These are phyloP conservation scores for Jacaranda copaia DNA, from an alignment of 257 asterid genomes.

Conservation along the genomic window DNA sequence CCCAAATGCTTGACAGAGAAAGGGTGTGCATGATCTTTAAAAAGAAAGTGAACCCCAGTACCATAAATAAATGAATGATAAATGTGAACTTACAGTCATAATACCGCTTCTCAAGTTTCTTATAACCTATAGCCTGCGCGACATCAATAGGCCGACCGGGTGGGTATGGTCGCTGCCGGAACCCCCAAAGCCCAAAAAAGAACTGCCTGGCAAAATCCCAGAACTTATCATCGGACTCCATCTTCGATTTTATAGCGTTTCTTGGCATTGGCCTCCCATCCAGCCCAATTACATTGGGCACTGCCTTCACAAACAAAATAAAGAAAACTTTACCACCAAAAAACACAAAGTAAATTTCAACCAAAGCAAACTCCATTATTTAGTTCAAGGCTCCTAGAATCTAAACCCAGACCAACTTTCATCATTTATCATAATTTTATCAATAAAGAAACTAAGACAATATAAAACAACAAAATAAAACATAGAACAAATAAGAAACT, in stretches of 20 bases:
- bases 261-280: conserved; percentile 99
- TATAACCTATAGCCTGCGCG: conserved; percentile 95
- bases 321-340: conserved; percentile 21
- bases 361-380: not conserved
- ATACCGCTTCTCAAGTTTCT: conserved; percentile 81
- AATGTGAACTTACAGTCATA: conserved; percentile 75
- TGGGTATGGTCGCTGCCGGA: conserved; percentile 94
- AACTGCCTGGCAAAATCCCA: conserved; percentile 97
- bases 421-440: conserved; percentile 19
- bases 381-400: conserved; percentile 3
- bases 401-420: conserved; percentile 22
- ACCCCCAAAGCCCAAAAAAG: conserved; percentile 99
- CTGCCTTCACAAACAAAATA: conserved; percentile 66
- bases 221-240: conserved; percentile 85
- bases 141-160: conserved; percentile 93
- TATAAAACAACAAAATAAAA: not conserved
- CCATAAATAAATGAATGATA: not conserved
- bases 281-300: conserved; percentile 88
- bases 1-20: not conserved
- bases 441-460: conserved; percentile 1
- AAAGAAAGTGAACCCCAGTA: not conserved
- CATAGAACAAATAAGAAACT: not conserved
- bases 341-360: conserved; percentile 5
- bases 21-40: not conserved
- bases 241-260: conserved; percentile 68